Base-by-base conservation (phyloP, 2,329 filamentous ascomycete genomes). In the Lasiodiplodia gonubiensis region DNA sequence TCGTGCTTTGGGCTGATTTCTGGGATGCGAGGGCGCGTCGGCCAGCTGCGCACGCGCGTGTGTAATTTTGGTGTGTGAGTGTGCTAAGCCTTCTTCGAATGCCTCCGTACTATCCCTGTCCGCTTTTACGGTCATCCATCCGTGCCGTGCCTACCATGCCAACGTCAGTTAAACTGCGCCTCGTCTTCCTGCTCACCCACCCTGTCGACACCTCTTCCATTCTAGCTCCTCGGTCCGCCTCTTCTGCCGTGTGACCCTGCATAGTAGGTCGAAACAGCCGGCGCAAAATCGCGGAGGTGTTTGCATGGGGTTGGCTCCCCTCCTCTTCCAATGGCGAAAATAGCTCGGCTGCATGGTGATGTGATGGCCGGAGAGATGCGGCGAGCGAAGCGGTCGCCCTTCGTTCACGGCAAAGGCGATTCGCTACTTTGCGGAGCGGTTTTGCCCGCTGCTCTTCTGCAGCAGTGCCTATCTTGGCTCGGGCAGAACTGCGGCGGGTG, bases 331-430 rank as follows among this genome's bases (percentile, higher is more conserved):
- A 63, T 46, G 23, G 59, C 37, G 27, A 54, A 54, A 54, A 54
- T 35, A 54, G 52, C 52, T 54, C 52, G 52, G 30, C 25, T 54
- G 52, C 52, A n/a, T 21, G 52, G 27, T 54, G 52, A 54, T 54
- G 52, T 46, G 42, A 46, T 11, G 42, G 7, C 37, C 30, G 30
- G 30, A 33, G 30, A 33, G 11, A 52, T 27, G 27, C 21, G n/a
- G 21, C 3, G 48, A 51, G 30, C 30, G 30, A 33, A 33, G 27
- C 16, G 49, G 25, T 6, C 8, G 23, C 16, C 49, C 27, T 52
- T 52, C 49, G 49, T 10, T 2, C 16, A 14, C 23, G 49, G 49
- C 25, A 27, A 8, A 30, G 5, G 7, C 2, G 16, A 25, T 27
- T 30, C 18, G 5, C 25, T 14, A 12, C 27, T 52, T 30, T 52